Evolutionary conservation across 306 rosid genomes (phyloP).

Genomic region (Vigna reflexopilosa): DNA sequence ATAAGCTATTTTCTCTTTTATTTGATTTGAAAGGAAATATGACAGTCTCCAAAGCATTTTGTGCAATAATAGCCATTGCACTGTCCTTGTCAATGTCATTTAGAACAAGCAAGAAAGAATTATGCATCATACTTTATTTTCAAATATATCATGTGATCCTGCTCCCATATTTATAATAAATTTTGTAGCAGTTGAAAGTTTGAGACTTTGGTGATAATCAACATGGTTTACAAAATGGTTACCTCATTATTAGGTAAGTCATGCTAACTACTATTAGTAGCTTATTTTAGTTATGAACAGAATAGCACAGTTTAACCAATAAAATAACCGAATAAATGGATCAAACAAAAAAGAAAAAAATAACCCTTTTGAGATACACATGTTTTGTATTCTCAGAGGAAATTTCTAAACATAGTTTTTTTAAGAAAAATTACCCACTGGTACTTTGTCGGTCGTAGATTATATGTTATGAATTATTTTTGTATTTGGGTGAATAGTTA

Average conservation of each 20-base stretch:
- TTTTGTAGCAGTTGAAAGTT: slow-evolving; percentile 2
- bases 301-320: slow-evolving; percentile 16
- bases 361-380: neutral
- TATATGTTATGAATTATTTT: neutral
- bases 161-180: neutral
- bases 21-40: slow-evolving; percentile 32
- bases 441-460: slow-evolving; percentile 5
- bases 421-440: neutral
- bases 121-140: slow-evolving; percentile 2
- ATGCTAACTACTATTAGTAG: slow-evolving; percentile 6
- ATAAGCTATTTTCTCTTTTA: slow-evolving; percentile 34
- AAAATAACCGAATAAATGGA: slow-evolving; percentile 33
- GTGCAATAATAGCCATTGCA: slow-evolving; percentile 34
- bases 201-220: neutral
- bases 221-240: slow-evolving; percentile 8
- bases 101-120: slow-evolving; percentile 20
- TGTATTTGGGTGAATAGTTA: neutral
- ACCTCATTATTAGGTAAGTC: neutral
- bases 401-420: neutral
- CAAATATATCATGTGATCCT: slow-evolving; percentile 22
- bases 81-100: slow-evolving; percentile 26
- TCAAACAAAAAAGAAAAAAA: neutral
- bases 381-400: slow-evolving; percentile 17
- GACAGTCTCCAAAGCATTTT: slow-evolving; percentile 25
- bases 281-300: neutral